These are phyloP conservation scores for Inonotus obliquus DNA, from an alignment of 1,284 basidiomycete species.

Conservation along the genomic window DNA sequence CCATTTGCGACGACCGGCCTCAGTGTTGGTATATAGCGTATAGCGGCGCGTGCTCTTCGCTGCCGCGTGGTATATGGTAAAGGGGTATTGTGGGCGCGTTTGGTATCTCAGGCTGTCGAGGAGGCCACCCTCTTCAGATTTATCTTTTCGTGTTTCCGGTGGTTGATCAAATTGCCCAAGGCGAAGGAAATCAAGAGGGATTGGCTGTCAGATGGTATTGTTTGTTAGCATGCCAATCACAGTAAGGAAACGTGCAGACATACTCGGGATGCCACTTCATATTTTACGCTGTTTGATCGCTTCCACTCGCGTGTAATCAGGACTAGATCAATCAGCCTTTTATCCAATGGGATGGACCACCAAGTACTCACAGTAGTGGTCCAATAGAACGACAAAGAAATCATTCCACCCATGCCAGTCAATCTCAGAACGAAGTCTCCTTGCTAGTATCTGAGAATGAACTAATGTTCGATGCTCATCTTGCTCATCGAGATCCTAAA, in stretches of 20 bases:
- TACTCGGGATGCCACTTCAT: conserved; percentile 61
- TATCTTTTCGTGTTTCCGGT: conserved; percentile 57
- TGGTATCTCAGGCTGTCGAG: conserved; percentile 50
- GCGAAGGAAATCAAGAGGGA: conserved; percentile 71
- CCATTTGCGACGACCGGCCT: conserved; percentile 58
- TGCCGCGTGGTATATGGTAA: conserved; percentile 68
- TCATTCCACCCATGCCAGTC: conserved; percentile 64
- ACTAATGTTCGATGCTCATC: conserved; percentile 68
- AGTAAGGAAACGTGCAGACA: conserved; percentile 22
- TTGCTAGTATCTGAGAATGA: conserved; percentile 52
- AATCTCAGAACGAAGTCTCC: conserved; percentile 52
- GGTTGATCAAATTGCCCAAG: conserved; percentile 56
- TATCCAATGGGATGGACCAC: neutral
- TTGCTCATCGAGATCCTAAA: conserved; percentile 73
- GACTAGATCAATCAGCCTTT: conserved; percentile 34
- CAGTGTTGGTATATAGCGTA: conserved; percentile 62
- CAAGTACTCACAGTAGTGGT: conserved; percentile 59
- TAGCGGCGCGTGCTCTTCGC: conserved; percentile 53
- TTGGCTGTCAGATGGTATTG: conserved; percentile 44
- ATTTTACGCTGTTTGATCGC: conserved; percentile 43
- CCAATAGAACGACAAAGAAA: conserved; percentile 61
- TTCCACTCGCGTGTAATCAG: conserved; percentile 59
- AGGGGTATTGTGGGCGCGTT: conserved; percentile 58
- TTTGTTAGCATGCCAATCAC: conserved; percentile 1
- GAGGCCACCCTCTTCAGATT: conserved; percentile 50